Base-by-base conservation (phyloP, 257 asterid species). In the Nicotiana knightiana region DNA sequence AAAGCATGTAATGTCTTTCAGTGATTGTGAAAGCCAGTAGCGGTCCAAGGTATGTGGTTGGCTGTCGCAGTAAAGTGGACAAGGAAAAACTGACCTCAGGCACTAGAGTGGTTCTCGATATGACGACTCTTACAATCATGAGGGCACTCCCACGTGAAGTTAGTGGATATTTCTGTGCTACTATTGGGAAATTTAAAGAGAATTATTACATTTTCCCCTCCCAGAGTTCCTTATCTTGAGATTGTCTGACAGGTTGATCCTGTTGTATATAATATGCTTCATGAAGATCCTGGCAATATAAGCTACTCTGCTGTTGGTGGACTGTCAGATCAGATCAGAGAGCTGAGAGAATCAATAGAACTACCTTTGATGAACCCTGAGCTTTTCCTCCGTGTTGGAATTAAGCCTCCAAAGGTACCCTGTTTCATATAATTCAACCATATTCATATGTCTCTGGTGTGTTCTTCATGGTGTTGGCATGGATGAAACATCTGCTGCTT, bases 71-170 rank as follows among this genome's bases (percentile, higher is more conserved):
- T 85, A 96, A 94, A 92, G 96, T 96, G 85, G 99, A 93, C 90
- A 96, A 96, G 86, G 98, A 93, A 71, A 96, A 93, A 82, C 92
- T 96, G 46, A 91, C 97, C 68, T 87, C 98, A 12, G 99, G 99
- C 82, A 96, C 99, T 17, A 92, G 98, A 84, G 98, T 96, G 66
- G 98, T 93, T 70, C 97, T 96, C 67, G 98, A 93, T 85, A 96
- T 93, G 99, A 93, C 97, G 46, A 96, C 97, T 8, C 97, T 93
- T 70, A 96, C 99, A 4, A 91, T 96, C 71, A 96, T 96, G 99
- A 91, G 99, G 84, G 97, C 99, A 51, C 98, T 96, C 67, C 98
- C 98, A 17, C 98, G 95, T 84, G 99, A 96, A 92, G 99, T 95
- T 85, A 83, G 87, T 73, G 7, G 37, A 46, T 48, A 43, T 71